phyloP scores from a whole-genome alignment of 176 grass and related monocot genomes.

The Oryza meridionalis region DNA sequence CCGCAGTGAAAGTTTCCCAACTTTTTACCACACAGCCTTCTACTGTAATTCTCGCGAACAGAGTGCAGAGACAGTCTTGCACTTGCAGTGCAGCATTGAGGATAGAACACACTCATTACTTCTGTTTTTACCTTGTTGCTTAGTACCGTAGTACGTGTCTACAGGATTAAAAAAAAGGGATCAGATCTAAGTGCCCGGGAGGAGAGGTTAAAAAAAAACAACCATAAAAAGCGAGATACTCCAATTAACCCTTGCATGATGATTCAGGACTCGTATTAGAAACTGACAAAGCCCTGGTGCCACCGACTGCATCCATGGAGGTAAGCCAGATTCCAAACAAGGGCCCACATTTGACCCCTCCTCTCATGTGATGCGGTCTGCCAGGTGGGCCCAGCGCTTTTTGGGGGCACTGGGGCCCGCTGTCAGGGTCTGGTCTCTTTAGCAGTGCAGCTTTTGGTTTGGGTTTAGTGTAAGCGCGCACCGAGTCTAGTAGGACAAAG shows the following conservation, averaged over 20 bases:
- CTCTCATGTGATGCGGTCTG: constrained; percentile 27
- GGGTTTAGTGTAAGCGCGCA: neutral
- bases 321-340: constrained; percentile 29
- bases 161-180: neutral
- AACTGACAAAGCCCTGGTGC: constrained; percentile 1
- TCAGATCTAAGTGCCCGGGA: neutral
- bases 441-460: neutral
- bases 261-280: neutral
- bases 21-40: neutral
- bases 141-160: neutral
- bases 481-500: neutral
- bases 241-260: neutral
- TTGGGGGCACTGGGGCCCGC: neutral
- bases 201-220: neutral
- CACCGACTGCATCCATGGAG: constrained; percentile 41
- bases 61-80: neutral
- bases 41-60: neutral
- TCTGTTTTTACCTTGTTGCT: neutral
- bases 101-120: no score
- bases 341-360: neutral
- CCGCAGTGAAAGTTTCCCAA: neutral
- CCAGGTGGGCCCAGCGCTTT: neutral
- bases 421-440: neutral
- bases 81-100: no score
- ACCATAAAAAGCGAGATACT: neutral